Base-by-base conservation (phyloP, 768 basidiomycete genomes). In the Terana coerulea region DNA sequence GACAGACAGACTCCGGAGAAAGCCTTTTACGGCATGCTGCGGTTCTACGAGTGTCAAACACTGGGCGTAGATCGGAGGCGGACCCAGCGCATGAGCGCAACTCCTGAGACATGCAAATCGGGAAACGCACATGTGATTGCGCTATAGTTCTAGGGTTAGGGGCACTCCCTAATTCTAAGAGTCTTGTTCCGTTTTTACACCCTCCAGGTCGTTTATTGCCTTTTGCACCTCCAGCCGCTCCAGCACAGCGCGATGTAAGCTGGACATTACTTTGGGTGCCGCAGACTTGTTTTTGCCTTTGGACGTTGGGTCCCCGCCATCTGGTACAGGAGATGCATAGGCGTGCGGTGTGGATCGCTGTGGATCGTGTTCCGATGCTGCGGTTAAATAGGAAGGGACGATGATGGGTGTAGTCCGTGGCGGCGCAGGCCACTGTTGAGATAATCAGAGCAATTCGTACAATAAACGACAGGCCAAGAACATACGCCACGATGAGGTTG, bases 401-500 rank as follows among this genome's bases (percentile, higher is more conserved):
- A 91, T 87, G 49, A 91, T 76, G 2, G 90, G 88, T 3, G 83
- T 90, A 31, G 81, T 72, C 1, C 84, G 84, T 3, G 88, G 89
- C 3, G 89, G 88, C 6, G 88, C 84, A 1, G 90, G 89, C 90
- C 90, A 91, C 89, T 91, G 55, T 19, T 21, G 3, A 51, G 29
- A 25, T 36, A n/a, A 0, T 37, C 15, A 17, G 26, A 9, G 5
- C 25, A 42, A 40, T 34, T 9, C 47, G 25, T 37, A 22, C n/a
- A 22, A 28, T 46, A 11, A 48, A 42, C 11, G 35, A 29, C 29
- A 29, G 14, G 47, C 26, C 49, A 47, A 11, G 34, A 35, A 31
- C 86, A 42, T 69, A 91, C 90, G 24, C 83, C 86, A 51, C 90
- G 80, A 59, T 81, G 77, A 2, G 90, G 90, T 62, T 92, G 89